Base-by-base conservation (phyloP, 805 yeast genomes). In the Pichia paraexigua region DNA sequence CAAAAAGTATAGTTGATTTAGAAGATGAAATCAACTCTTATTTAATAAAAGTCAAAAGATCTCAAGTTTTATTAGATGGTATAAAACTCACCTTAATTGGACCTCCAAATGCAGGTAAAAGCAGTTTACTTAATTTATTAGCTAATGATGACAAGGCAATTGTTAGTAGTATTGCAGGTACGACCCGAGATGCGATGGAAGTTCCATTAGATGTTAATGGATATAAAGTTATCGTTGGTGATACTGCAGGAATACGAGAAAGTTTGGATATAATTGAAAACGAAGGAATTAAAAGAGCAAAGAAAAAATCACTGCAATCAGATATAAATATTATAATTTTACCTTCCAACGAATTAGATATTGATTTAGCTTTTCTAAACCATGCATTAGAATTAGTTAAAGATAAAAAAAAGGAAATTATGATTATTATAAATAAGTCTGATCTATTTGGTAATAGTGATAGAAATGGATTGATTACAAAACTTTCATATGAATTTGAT, bases 81-180 rank as follows among this genome's bases (percentile, higher is more conserved):
- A 80, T 92, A 28, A 79, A 79, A 52, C 60, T 91, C 25, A 80
- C 84, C 0, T 69, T 94, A 11, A 57, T 91, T 15, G 99, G 99
- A 0, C 94, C 95, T 8, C 97, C 99, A 1, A 94, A 94, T 66
- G 97, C 96, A 1, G 99, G 99, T 0, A 94, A 94, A 63, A 90
- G 97, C 3, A 87, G 96, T 1, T 68, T 94, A 12, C 66, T 94
- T 48, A 94, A 94, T 61, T 62, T 69, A n/a, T 65, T 94, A 9
- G 88, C 91, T 0, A 76, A 82, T 53, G 79, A 85, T 22, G 95
- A 90, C 22, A 85, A 89, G 18, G 95, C 97, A 0, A 89, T 94
- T 40, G 98, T 94, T 1, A 88, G 97, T 63, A 82, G 82, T 40
- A 78, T 87, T 6, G 95, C 96, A 2, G 99, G 99, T 0, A 94